phyloP scores from a whole-genome alignment of 257 asterid species.

The Solanum rostratum region DNA sequence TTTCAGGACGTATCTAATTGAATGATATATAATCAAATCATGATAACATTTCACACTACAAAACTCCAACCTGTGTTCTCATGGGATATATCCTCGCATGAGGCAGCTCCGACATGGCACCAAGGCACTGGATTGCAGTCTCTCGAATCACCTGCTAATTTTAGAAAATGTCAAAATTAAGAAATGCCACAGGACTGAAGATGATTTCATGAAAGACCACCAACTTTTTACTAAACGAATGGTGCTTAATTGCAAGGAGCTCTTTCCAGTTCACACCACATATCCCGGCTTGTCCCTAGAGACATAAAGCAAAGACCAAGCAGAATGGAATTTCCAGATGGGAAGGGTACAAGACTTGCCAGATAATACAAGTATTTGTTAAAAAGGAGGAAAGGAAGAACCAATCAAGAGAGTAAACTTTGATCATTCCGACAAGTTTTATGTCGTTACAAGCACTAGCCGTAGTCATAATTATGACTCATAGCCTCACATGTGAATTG shows the following conservation, averaged over 20 bases:
- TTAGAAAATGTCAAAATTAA: background rate
- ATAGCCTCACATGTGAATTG: background rate
- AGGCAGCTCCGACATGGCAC: constrained; percentile 65
- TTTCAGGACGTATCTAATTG: background rate
- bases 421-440: background rate
- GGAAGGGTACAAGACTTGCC: background rate
- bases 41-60: background rate
- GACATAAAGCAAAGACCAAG: background rate
- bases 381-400: background rate
- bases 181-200: background rate
- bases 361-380: background rate
- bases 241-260: background rate
- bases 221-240: background rate
- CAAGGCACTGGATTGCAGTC: constrained; percentile 87
- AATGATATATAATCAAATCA: background rate
- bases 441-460: background rate
- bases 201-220: background rate
- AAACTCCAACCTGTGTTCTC: constrained; percentile 45
- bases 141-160: constrained; percentile 66
- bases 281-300: background rate
- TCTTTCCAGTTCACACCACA: background rate
- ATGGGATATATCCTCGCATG: constrained; percentile 68
- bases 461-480: background rate
- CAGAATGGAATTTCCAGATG: background rate
- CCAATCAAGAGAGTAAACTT: background rate